Percentiles rank a stretch among this genome's conserved stretches.
Evolutionary conservation across 2,329 filamentous ascomycete species (phyloP).

Genomic region (Fusarium sp.): DNA sequence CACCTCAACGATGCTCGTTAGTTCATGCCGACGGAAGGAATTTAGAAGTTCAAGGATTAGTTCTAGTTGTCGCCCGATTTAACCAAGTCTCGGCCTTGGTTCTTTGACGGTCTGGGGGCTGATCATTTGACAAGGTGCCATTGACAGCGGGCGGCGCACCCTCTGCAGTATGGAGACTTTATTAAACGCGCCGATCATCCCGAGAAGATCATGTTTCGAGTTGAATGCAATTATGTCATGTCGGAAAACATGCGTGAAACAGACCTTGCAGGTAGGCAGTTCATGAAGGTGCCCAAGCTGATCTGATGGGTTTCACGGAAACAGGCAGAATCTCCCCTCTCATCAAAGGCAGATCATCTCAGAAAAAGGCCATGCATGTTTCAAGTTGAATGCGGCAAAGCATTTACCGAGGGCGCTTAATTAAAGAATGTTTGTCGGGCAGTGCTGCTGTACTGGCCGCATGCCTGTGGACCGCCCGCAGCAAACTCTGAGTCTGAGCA

Average conservation of each 20-base stretch:
- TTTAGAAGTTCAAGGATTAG: neutral
- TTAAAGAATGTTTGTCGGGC: neutral
- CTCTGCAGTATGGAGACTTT: neutral
- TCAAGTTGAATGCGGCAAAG: neutral
- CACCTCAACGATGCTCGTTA: neutral
- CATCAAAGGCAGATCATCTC: neutral
- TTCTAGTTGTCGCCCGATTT: neutral
- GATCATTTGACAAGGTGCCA: neutral
- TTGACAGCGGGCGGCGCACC: neutral
- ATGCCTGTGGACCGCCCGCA: neutral
- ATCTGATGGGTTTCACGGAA: neutral
- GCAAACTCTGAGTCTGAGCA: neutral
- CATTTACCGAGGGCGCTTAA: neutral
- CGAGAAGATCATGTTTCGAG: neutral
- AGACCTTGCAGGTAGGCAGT: neutral
- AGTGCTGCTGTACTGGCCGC: neutral
- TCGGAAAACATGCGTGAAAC: neutral
- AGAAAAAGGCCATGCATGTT: neutral
- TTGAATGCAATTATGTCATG: neutral
- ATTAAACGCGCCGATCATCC: neutral
- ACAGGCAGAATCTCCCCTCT: neutral
- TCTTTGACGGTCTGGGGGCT: neutral
- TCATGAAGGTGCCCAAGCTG: neutral
- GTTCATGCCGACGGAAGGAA: neutral
- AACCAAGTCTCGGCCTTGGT: neutral